phyloP scores from a whole-genome alignment of 116 monocot species.

The Cymodocea nodosa region DNA sequence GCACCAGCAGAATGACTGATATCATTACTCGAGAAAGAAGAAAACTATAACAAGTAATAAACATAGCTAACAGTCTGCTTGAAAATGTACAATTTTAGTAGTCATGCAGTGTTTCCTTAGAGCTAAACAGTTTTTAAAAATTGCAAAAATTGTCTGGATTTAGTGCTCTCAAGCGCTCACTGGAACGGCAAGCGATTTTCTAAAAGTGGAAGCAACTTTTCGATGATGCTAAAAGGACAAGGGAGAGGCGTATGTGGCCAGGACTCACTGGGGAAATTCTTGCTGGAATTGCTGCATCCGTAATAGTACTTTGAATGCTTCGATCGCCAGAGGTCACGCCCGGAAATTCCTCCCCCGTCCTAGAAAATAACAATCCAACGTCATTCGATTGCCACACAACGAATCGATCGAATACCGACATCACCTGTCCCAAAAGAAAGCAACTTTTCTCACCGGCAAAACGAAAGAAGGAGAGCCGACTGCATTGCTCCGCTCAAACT shows the following conservation, averaged over 20 bases:
- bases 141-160: no score
- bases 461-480: neutral
- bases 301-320: slow-evolving; percentile 20
- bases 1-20: no score
- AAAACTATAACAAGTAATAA: no score
- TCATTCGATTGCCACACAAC: neutral
- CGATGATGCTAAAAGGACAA: neutral
- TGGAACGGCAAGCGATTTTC: no score
- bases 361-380: slow-evolving; percentile 1
- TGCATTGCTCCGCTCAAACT: neutral
- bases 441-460: slow-evolving; percentile 4
- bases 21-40: no score
- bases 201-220: no score
- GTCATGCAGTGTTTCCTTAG: no score
- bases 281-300: slow-evolving; percentile 40
- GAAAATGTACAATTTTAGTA: no score
- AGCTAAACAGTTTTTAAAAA: no score
- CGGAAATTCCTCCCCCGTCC: slow-evolving; percentile 15
- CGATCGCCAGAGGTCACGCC: slow-evolving; percentile 30
- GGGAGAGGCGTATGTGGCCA: neutral
- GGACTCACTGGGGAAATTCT: slow-evolving; percentile 29
- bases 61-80: no score
- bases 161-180: no score
- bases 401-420: neutral
- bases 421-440: neutral